Evolutionary conservation across 495 filamentous ascomycete genomes (phyloP).

Genomic region (Poronia punctata): DNA sequence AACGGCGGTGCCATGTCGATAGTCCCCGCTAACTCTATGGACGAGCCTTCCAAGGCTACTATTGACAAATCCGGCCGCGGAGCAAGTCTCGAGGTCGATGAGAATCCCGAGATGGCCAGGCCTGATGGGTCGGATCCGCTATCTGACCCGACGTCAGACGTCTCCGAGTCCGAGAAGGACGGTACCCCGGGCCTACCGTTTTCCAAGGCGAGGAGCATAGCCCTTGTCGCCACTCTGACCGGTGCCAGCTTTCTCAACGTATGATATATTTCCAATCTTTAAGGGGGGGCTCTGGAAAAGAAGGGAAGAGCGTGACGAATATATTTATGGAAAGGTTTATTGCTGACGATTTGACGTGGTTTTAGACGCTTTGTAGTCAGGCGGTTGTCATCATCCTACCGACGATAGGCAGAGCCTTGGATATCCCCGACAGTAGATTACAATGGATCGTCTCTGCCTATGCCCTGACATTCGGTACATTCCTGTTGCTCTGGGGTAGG

Average conservation of each 20-base stretch:
- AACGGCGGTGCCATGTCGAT: no score
- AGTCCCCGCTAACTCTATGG: no score
- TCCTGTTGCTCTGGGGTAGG: conserved; percentile 67
- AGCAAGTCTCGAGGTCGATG: no score
- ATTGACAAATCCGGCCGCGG: no score
- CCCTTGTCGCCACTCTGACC: conserved; percentile 41
- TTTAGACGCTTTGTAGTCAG: conserved; percentile 54
- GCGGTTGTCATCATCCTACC: conserved; percentile 56
- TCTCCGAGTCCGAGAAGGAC: conserved; percentile 11
- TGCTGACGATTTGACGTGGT: background rate
- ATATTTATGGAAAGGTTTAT: background rate
- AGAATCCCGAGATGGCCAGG: no score
- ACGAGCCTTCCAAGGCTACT: no score
- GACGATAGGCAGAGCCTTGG: conserved; percentile 45
- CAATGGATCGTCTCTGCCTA: conserved; percentile 62
- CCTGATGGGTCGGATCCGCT: no score
- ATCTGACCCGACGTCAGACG: conserved; percentile 5
- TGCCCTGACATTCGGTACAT: conserved; percentile 58
- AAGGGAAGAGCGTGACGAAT: no score
- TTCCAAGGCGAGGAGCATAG: conserved; percentile 41
- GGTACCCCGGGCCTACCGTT: conserved; percentile 25
- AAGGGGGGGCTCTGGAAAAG: no score
- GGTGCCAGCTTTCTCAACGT: conserved; percentile 52
- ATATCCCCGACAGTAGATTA: conserved; percentile 47
- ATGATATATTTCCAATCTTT: no score